Base-by-base conservation (phyloP, 2,329 filamentous ascomycete species). In the Alternaria alternata region DNA sequence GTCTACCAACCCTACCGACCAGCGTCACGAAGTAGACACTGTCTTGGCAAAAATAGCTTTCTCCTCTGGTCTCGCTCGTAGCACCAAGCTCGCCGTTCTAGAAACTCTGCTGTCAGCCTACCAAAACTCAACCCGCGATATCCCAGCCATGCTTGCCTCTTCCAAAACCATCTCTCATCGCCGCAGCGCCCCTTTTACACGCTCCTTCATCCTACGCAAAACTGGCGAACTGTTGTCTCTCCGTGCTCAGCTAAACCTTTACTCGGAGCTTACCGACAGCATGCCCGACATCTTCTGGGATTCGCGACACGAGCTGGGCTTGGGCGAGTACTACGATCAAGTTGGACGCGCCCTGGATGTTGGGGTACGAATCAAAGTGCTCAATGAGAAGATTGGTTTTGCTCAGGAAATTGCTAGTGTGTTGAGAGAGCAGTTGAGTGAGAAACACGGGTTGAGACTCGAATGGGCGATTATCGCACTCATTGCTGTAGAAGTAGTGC, bases 341-440 rank as follows among this genome's bases (percentile, higher is more conserved):
- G 93, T 97, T 41, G 94, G 94, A 41, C 88, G 90, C 55, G 93
- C 93, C 0, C 85, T 99, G 36, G 95, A 98, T 78, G 94, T 98
- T 24, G 91, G 92, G 34, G 92, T 95, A 26, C 87, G 95, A 51
- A 98, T 98, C 80, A 92, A 91, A 71, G 89, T 92, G 18, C 81
- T 98, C 68, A 99, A 99, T 77, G 92, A 96, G 81, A 96, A 96
- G 82, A 96, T 99, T 87, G 94, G 97, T 74, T 98, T 99, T 77
- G 95, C 94, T 1, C 92, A 95, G 73, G 94, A 98, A 78, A 97
- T 97, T 76, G 93, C 95, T 7, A 92, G 85, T 53, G 94, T 98
- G 16, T 81, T 98, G 62, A 85, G 95, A 59, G 93, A 97, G 78
- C 89, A 94, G 75, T 85, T 96, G 56, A 96, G 91, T 75, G 94